Evolutionary conservation across 2,329 filamentous ascomycete genomes (phyloP).

Genomic region (Neoarthrinium moseri): DNA sequence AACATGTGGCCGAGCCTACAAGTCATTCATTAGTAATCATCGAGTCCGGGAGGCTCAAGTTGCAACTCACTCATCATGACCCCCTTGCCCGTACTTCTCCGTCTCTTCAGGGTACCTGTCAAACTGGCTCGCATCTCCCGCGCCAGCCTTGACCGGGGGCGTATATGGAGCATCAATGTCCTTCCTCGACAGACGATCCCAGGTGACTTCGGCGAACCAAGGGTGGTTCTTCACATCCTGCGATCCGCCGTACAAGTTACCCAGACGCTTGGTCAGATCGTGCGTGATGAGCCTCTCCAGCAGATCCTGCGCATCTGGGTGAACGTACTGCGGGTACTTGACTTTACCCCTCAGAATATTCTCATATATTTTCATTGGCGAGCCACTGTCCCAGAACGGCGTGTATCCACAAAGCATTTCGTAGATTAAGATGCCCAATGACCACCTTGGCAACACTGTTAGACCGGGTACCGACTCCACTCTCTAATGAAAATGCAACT

Average conservation of each 20-base stretch:
- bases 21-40: neutral
- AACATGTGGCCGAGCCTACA: conserved; percentile 71
- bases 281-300: conserved; percentile 90
- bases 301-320: conserved; percentile 89
- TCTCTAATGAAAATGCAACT: conserved; percentile 35
- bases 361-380: conserved; percentile 99
- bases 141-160: conserved; percentile 88
- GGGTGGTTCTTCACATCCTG: conserved; percentile 92
- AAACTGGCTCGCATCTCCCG: conserved; percentile 95
- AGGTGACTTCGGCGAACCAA: conserved; percentile 97
- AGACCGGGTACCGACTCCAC: neutral
- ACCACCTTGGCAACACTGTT: conserved; percentile 69
- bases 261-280: conserved; percentile 90
- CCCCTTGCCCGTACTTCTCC: conserved; percentile 79
- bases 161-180: conserved; percentile 99
- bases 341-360: conserved; percentile 95
- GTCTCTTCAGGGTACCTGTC: conserved; percentile 97
- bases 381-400: conserved; percentile 97
- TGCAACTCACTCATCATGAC: conserved; percentile 78
- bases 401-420: conserved; percentile 99
- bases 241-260: conserved; percentile 87
- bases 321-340: conserved; percentile 95
- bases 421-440: conserved; percentile 94
- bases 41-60: neutral
- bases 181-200: conserved; percentile 90